Percentiles rank a stretch among this genome's conserved stretches.
Evolutionary conservation across 2,329 filamentous ascomycete species (phyloP).

Genomic region (Corinectria fuckeliana): DNA sequence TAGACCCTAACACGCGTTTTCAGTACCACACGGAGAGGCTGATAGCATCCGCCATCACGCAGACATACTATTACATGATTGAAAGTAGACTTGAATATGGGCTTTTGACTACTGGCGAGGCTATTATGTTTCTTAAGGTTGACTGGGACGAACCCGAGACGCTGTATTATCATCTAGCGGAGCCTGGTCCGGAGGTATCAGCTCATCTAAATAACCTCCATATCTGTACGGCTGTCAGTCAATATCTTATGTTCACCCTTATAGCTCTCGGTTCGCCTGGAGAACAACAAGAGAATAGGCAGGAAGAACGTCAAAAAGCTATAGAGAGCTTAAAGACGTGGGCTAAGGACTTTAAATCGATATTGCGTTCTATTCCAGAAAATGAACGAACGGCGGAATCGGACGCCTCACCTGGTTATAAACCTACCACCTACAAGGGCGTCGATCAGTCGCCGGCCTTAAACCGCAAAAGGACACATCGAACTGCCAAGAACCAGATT

Average conservation of each 20-base stretch:
- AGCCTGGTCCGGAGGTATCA: constrained; percentile 35
- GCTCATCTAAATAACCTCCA: constrained; percentile 28
- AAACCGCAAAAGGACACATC: not conserved
- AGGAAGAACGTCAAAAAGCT: not conserved
- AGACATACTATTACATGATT: constrained; percentile 58
- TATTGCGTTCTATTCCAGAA: not conserved
- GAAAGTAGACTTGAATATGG: constrained; percentile 50
- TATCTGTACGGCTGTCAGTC: constrained; percentile 37
- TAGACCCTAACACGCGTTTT: not conserved
- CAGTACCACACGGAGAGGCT: constrained; percentile 41
- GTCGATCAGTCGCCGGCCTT: not conserved
- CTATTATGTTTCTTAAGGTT: constrained; percentile 51
- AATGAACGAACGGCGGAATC: not conserved
- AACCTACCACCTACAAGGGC: not conserved
- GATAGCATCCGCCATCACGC: constrained; percentile 50
- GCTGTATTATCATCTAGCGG: constrained; percentile 42
- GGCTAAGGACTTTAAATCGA: not conserved
- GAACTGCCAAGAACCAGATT: not conserved
- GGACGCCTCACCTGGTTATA: not conserved
- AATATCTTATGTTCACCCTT: constrained; percentile 41
- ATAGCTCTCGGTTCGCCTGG: constrained; percentile 32
- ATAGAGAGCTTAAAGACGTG: not conserved
- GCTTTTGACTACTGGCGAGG: constrained; percentile 46
- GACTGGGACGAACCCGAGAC: constrained; percentile 36
- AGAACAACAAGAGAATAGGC: not conserved